Conservation (phyloP, 805 yeast species). For the Metschnikowia anglica region DNA sequence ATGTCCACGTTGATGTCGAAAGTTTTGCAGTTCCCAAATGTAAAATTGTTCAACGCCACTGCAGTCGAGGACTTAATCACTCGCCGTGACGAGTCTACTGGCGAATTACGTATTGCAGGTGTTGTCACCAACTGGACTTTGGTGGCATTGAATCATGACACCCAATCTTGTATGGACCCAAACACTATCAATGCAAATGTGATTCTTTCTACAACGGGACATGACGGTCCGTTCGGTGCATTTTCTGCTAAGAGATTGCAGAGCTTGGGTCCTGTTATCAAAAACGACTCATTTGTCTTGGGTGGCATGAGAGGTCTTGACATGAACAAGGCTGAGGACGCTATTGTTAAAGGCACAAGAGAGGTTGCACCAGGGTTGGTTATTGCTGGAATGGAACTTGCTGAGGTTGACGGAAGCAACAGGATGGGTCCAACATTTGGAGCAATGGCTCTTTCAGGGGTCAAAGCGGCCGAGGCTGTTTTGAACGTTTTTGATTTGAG, state of each 20-base stretch:
- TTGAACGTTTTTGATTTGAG: constrained; percentile 38
- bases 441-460: constrained; percentile 77
- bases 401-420: constrained; percentile 74
- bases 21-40: constrained; percentile 69
- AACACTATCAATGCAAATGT: constrained; percentile 68
- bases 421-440: constrained; percentile 87
- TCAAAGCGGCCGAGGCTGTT: constrained; percentile 67
- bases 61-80: constrained; percentile 80
- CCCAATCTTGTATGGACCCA: constrained; percentile 81
- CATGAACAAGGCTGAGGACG: constrained; percentile 76
- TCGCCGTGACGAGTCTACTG: constrained; percentile 54
- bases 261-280: constrained; percentile 33
- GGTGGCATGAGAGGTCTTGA: constrained; percentile 78
- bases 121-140: constrained; percentile 84
- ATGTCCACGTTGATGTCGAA: constrained; percentile 69
- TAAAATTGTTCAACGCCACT: constrained; percentile 75
- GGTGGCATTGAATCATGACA: constrained; percentile 71
- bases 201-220: constrained; percentile 73
- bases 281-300: constrained; percentile 35
- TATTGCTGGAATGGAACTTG: constrained; percentile 76
- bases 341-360: constrained; percentile 66
- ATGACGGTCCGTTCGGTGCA: constrained; percentile 83
- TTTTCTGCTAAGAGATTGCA: constrained; percentile 66
- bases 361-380: constrained; percentile 66
- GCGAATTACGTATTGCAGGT: constrained; percentile 68